Conservation (phyloP, 1,284 basidiomycete genomes). For the Ceratobasidium sp. region DNA sequence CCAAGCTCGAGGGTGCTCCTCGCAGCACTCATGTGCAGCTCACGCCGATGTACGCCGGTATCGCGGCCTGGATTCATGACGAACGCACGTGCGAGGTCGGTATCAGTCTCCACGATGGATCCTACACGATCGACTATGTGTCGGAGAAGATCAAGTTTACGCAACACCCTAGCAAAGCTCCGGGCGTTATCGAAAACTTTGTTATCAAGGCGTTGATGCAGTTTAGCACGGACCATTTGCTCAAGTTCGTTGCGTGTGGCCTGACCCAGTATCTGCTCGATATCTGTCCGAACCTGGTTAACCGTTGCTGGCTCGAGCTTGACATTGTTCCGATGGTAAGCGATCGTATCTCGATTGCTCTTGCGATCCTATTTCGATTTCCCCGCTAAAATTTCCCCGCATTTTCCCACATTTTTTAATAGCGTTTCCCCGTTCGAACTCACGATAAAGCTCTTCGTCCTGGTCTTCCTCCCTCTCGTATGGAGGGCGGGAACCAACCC, state of each 20-base stretch:
- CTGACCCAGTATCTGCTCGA: conserved; percentile 54
- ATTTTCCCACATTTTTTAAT: conserved; percentile 73
- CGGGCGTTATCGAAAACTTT: conserved; percentile 67
- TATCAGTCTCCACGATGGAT: conserved; percentile 80
- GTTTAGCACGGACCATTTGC: conserved; percentile 73
- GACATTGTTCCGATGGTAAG: conserved; percentile 81
- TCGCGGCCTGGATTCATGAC: conserved; percentile 70
- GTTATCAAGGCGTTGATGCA: conserved; percentile 69
- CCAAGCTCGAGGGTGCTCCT: conserved; percentile 45
- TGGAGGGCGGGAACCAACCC: conserved; percentile 54
- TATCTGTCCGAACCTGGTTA: conserved; percentile 77
- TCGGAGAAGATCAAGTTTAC: conserved; percentile 64
- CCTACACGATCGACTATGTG: conserved; percentile 79
- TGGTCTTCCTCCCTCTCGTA: conserved; percentile 20
- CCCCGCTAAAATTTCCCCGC: conserved; percentile 76
- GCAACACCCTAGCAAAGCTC: conserved; percentile 49
- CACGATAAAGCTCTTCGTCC: conserved; percentile 68
- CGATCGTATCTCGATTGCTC: conserved; percentile 84
- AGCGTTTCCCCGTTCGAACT: conserved; percentile 26
- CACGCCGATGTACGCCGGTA: conserved; percentile 85
- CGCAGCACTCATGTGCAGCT: conserved; percentile 47
- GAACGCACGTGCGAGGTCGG: conserved; percentile 72
- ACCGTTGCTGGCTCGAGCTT: conserved; percentile 76
- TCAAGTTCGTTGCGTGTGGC: conserved; percentile 80
- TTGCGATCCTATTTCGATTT: conserved; percentile 74